Conservation (phyloP, 345 rosid species). For the Lagerstroemia speciosa region DNA sequence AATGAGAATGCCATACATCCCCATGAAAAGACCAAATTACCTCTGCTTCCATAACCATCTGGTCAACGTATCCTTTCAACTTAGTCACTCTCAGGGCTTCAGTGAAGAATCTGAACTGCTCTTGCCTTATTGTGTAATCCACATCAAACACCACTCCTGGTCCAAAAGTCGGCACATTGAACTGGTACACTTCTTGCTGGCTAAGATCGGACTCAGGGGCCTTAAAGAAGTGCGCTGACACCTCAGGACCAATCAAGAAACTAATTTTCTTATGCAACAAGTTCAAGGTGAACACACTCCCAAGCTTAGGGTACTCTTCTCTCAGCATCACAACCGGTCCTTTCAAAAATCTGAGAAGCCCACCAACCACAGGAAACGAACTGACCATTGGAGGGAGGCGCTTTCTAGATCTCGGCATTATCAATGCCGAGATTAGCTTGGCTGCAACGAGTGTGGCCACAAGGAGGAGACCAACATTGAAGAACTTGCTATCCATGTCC, state of each 20-base stretch:
- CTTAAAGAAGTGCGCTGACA: conserved; percentile 95
- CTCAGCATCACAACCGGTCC: conserved; percentile 81
- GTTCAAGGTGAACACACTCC: conserved; percentile 79
- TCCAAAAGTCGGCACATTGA: conserved; percentile 95
- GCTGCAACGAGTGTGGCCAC: conserved; percentile 61
- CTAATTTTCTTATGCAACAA: conserved; percentile 73
- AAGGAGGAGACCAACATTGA: conserved; percentile 48
- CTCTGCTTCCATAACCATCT: conserved; percentile 93
- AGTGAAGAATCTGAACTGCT: conserved; percentile 92
- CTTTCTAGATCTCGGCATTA: conserved; percentile 48
- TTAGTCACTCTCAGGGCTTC: conserved; percentile 77
- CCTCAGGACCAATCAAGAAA: conserved; percentile 89
- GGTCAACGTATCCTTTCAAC: conserved; percentile 87
- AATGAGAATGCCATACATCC: not conserved
- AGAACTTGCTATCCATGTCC: conserved; percentile 49
- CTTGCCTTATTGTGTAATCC: conserved; percentile 77
- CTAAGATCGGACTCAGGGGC: conserved; percentile 81
- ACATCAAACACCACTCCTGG: conserved; percentile 97
- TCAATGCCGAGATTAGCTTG: conserved; percentile 58
- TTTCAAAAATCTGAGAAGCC: conserved; percentile 60
- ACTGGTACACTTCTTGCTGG: conserved; percentile 93
- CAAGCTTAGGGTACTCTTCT: conserved; percentile 79
- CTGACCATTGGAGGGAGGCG: conserved; percentile 68
- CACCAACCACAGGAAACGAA: conserved; percentile 63
- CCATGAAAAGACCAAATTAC: conserved; percentile 17